These are phyloP conservation scores for Fusarium sp. DNA, from an alignment of 2,329 filamentous ascomycete genomes.

Conservation along the genomic window DNA sequence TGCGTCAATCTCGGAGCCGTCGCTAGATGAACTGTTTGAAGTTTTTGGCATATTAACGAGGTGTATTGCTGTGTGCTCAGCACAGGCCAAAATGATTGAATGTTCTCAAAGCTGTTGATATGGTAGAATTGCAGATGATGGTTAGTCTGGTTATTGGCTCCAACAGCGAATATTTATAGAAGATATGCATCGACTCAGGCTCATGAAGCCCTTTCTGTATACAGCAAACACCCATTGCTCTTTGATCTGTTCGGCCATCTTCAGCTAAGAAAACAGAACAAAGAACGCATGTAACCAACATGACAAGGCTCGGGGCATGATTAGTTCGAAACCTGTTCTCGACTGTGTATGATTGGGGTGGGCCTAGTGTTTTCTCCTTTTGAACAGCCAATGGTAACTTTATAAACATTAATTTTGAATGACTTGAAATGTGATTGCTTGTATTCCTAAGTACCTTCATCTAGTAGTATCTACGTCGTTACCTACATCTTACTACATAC, in stretches of 20 bases:
- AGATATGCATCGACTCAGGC: background rate
- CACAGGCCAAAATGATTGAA: background rate
- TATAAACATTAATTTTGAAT: background rate
- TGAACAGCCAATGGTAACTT: background rate
- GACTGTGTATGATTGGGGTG: background rate
- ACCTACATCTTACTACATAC: too few relatives aligned
- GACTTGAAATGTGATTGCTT: background rate
- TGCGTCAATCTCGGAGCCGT: background rate
- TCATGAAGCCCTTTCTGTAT: background rate
- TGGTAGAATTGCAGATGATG: background rate
- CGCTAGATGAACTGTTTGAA: too few relatives aligned
- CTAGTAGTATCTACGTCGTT: background rate
- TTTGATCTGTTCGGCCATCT: background rate
- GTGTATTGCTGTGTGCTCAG: background rate
- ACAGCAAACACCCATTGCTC: background rate
- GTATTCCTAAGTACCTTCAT: background rate
- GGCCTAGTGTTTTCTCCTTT: background rate
- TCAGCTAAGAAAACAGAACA: background rate
- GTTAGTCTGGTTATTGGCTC: background rate
- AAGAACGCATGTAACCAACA: background rate
- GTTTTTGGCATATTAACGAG: background rate
- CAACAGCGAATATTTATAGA: background rate
- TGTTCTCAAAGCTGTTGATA: background rate
- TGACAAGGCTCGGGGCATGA: background rate
- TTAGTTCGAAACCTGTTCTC: background rate